These are phyloP conservation scores for Irpex sp. DNA, from an alignment of 1,284 basidiomycete genomes.

Conservation along the genomic window DNA sequence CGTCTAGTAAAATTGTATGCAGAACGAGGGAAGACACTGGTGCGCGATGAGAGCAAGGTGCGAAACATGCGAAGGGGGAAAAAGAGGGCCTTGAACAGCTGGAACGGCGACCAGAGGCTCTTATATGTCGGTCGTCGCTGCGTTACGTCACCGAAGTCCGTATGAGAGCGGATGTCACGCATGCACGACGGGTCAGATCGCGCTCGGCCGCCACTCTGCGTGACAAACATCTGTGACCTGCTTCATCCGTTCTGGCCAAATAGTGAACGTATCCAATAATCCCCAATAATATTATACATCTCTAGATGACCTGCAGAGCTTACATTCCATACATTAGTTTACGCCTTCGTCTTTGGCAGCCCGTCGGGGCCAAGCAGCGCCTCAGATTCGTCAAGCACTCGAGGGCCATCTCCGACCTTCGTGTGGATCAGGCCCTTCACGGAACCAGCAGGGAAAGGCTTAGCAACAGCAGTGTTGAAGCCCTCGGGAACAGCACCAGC, in stretches of 20 bases:
- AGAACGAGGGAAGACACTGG: not conserved
- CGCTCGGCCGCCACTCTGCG: not conserved
- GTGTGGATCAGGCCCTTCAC: conserved; percentile 92
- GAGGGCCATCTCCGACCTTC: conserved; percentile 86
- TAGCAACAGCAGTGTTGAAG: conserved; percentile 79
- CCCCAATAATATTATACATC: not conserved
- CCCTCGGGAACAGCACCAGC: conserved; percentile 54
- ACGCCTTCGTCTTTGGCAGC: conserved; percentile 44
- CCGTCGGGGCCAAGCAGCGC: conserved; percentile 55
- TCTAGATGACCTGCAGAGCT: not conserved
- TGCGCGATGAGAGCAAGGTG: not conserved
- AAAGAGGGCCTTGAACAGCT: not conserved
- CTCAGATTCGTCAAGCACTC: conserved; percentile 55
- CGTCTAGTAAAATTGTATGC: not conserved
- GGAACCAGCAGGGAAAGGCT: conserved; percentile 67
- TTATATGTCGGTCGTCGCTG: not conserved
- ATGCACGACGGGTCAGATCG: not conserved
- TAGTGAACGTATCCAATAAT: not conserved
- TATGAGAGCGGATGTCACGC: not conserved
- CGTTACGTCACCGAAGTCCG: not conserved
- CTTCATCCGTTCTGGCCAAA: not conserved
- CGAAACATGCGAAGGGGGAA: not conserved
- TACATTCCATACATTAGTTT: not conserved
- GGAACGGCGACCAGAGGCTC: not conserved
- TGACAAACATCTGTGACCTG: not conserved